These are phyloP conservation scores for Debaryomycetaceae sp. DNA, from an alignment of 1,139 yeast genomes.

Conservation along the genomic window DNA sequence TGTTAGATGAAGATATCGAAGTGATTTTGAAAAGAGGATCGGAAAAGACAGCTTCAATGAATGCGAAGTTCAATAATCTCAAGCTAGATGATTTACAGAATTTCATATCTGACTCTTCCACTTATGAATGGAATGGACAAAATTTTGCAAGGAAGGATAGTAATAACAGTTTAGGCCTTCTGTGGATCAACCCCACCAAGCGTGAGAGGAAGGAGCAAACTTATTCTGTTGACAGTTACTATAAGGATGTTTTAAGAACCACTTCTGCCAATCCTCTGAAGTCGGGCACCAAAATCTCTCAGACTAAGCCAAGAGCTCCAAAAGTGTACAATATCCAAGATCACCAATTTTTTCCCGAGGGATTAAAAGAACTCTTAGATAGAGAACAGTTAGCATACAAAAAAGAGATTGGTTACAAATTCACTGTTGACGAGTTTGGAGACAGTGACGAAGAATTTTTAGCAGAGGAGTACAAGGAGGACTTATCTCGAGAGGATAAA, in stretches of 20 bases:
- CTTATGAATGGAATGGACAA: slow-evolving; percentile 97
- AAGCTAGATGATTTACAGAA: slow-evolving; percentile 92
- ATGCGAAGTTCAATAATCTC: slow-evolving; percentile 74
- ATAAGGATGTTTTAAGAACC: slow-evolving; percentile 67
- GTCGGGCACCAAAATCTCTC: slow-evolving; percentile 18
- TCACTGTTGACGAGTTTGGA: slow-evolving; percentile 52
- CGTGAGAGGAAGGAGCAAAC: slow-evolving; percentile 89
- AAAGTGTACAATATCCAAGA: slow-evolving; percentile 72
- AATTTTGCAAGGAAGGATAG: slow-evolving; percentile 69
- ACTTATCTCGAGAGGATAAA: slow-evolving; percentile 38
- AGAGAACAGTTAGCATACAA: slow-evolving; percentile 78
- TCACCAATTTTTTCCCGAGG: slow-evolving; percentile 81
- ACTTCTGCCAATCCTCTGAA: slow-evolving; percentile 15
- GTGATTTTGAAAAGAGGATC: slow-evolving; percentile 74
- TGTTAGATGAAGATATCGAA: slow-evolving; percentile 75
- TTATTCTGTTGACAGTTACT: slow-evolving; percentile 83
- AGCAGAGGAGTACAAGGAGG: slow-evolving; percentile 43
- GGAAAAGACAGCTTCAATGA: slow-evolving; percentile 71
- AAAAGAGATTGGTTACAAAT: slow-evolving; percentile 68
- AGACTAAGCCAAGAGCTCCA: slow-evolving; percentile 60
- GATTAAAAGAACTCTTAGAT: slow-evolving; percentile 61
- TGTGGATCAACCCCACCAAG: slow-evolving; percentile 86
- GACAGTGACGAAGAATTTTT: slow-evolving; percentile 57
- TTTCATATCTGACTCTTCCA: slow-evolving; percentile 81
- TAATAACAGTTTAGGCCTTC: slow-evolving; percentile 44